A percentile compares a stretch with the other conserved stretches of the same genome.
phyloP scores from a whole-genome alignment of 768 basidiomycete genomes.

The Kwoniella shandongensis region DNA sequence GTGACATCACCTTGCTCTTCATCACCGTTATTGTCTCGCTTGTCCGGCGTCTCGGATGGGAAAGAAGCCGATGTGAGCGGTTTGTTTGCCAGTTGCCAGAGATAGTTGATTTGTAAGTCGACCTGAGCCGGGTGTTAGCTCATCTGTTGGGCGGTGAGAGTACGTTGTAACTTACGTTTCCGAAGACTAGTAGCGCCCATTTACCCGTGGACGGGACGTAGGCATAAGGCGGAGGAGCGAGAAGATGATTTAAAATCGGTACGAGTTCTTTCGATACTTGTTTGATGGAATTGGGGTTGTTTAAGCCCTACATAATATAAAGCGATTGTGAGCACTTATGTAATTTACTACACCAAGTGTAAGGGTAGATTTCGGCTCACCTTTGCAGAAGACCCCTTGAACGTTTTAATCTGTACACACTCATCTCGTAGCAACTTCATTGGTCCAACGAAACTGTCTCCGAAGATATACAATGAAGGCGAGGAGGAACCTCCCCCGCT shows the following conservation, averaged over 20 bases:
- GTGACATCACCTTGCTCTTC: not conserved
- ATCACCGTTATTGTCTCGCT: not conserved
- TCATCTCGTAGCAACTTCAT: slow-evolving; percentile 41
- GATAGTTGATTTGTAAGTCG: slow-evolving; percentile 50
- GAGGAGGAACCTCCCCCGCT: slow-evolving; percentile 1
- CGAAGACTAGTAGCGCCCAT: slow-evolving; percentile 43
- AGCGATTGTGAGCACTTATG: slow-evolving; percentile 4
- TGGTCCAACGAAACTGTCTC: slow-evolving; percentile 47
- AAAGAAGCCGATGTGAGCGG: slow-evolving; percentile 30
- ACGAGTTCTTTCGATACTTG: slow-evolving; percentile 39
- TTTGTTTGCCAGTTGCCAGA: slow-evolving; percentile 44
- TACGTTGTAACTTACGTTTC: slow-evolving; percentile 35
- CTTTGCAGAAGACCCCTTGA: slow-evolving; percentile 48
- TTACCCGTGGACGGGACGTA: slow-evolving; percentile 35
- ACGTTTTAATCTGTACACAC: slow-evolving; percentile 27
- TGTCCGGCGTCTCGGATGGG: not conserved
- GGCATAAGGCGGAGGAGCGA: slow-evolving; percentile 43
- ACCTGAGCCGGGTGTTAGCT: slow-evolving; percentile 26
- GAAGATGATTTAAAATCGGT: slow-evolving; percentile 30
- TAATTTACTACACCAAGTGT: not conserved
- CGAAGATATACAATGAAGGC: slow-evolving; percentile 34
- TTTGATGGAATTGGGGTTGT: slow-evolving; percentile 45
- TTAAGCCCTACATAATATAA: slow-evolving; percentile 31
- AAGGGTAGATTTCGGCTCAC: slow-evolving; percentile 30
- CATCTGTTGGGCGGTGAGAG: not conserved